Base-by-base conservation (phyloP, 176 grass and related monocot genomes). In the Puya raimondii region DNA sequence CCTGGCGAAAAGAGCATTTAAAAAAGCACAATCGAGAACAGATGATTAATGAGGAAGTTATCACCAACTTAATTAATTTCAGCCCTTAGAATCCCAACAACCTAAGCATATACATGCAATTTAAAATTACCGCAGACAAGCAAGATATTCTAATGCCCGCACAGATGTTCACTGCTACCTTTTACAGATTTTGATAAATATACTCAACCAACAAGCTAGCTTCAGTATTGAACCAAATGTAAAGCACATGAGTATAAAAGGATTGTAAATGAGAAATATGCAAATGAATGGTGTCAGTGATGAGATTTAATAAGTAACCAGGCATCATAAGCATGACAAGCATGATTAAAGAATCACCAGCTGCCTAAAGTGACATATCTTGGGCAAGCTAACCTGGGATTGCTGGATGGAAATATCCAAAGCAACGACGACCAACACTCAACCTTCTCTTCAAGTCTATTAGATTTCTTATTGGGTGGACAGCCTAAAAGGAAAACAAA, bases 401-500 rank as follows among this genome's bases (percentile, higher is more conserved):
- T 71, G 86, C 93, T 53, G 88, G 93, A 83, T 96, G 93, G 66
- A 96, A 89, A 75, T 96, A 96, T 47, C 93, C 93, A 76, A 92
- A 96, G 84, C 88, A 96, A 65, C 86, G 89, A 7, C 93, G 88
- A 23, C 89, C 86, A 12, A 89, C 71, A 65, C 93, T 86, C 70
- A 96, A 67, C 54, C 92, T 80, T 85, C 92, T 91, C 86, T 92
- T 96, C 72, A 96, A 85, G 71, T 96, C 92, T 80, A 96, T 86
- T 47, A 96, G 74, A 78, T 92, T 96, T 72, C 86, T 92, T 69
- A 96, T 92, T 81, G 92, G 92, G 71, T 96, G 88, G 63, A 92
- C 92, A 12, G 92, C 88, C 92, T 92, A 80, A 51, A 70, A 25
- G 78, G 17, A 64, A 49, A 68, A 54, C 47, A 80, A 51, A 23